Evolutionary conservation across 148 eudicot genomes (phyloP), one percentile per base, ranked within the genome.

Genomic region (Rhododendron vialii): DNA sequence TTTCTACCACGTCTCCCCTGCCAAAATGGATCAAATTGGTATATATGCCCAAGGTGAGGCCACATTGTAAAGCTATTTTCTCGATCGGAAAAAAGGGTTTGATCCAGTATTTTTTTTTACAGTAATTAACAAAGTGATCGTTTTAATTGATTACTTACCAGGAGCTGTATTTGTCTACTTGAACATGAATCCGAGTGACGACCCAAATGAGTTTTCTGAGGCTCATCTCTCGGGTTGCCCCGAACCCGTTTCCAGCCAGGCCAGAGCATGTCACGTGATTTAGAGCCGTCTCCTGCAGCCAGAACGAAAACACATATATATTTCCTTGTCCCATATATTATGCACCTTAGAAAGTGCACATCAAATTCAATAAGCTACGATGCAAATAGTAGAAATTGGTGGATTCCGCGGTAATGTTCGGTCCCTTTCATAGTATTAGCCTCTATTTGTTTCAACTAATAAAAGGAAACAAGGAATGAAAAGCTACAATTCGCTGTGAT

Each of bases 1-100:
- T 93, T 88, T 94, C 96, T 1, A 94, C 89, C 15, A 96, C 94
- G 82, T 96, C 96, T 87, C 98, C 98, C 98, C 98, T 96, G 92
- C 38, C 30, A 48, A 24, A 24, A 15, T 80, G 24, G 33, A 74
- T 12, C 36, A 36, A 80, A 38, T 53, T 17, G 33, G 45, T 18
- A 26, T 3, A 38, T 26, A 3, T 75, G 11, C 50, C 59, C 73
- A 4, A 2, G 30, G 18, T 51, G 67, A 30, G n/a, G 22, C 35
- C 45, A 8, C 22, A 80, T 2, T 2, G 15, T 12, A 3, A 78
- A 8, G 3, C 30, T 9, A 78, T 3, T 38, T 30, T 22, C 47
- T 36, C 0, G 38, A 30, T 76, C 4, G 38, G 77, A 2, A 33
- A 13, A 26, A 24, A 14, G 1, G 36, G 9, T 38, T 76, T 18